Evolutionary conservation across 176 grass and related monocot genomes (phyloP), one percentile per base, ranked within the genome.

Genomic region (Cenchrus purpureus): DNA sequence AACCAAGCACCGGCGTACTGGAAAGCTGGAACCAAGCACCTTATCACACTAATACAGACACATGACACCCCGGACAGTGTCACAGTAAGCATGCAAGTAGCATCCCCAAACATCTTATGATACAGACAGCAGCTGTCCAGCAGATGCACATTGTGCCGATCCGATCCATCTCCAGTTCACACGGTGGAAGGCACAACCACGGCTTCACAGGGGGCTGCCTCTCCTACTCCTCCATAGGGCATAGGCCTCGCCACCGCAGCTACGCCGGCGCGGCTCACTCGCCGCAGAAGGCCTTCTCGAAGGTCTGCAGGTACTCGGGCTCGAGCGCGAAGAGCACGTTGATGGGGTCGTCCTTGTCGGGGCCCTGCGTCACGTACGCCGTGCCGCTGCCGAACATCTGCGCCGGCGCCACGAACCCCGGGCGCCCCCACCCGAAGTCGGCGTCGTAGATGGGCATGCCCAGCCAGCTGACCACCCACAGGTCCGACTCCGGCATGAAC

Each of bases 281-380:
- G 29, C 87, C 81, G 37, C 94, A 94, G 85, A 97, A 86, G 7
- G 91, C 83, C 64, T 90, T 91, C 79, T 97, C 88, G 72, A 94
- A 97, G 78, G 72, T 62, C 10, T 85, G 70, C 48, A 92, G 68
- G 90, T 91, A 90, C 82, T 97, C 92, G 0, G 87, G 85, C 88
- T 97, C 92, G 6, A 97, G 87, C 19, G 85, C 85, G 67, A 92
- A 78, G 7, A 92, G 86, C n/a, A 94, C 84, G 58, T 78, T 89
- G 42, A 97, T 20, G 17, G 88, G 85, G 51, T 85, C 94, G 0
- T 89, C 90, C 76, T 86, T 57, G 3, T 78, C 81, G 0, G 77
- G 46, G 0, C 65, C 65, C 80, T 83, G 88, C 50, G 85, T 78
- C 7, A 97, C 71, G 79, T 92, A 97, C 0, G 83, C 94, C 0